Evolutionary conservation across 2,329 filamentous ascomycete species (phyloP), one percentile per base, ranked within the genome.

Genomic region (Xylaria sp.): DNA sequence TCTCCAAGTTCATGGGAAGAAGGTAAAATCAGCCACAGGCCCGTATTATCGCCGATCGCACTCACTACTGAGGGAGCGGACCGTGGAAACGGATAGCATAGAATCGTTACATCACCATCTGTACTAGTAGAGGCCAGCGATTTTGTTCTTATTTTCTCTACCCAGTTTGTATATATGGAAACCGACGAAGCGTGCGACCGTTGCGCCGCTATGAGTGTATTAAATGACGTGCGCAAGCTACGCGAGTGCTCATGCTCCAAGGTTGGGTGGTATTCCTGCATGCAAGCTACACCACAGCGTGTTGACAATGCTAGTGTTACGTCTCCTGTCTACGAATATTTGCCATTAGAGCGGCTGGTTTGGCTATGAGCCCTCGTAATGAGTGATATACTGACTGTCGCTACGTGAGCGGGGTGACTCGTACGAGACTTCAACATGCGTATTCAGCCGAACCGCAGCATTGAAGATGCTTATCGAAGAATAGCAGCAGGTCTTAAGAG

Each of bases 361-460:
- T 20, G 2, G 31, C 52, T 50, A 52, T 20, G 54, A 59, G 59
- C 46, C 18, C 57, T 25, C 10, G 56, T 50, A 28, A 39, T n/a
- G 54, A 7, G 39, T 20, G 15, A n/a, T 8, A 31, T 54, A 54
- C 25, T 31, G 51, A 34, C 28, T n/a, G 34, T 7, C 18, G 15
- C 2, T 54, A 54, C 12, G 25, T 54, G 25, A 8, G 50, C 18
- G 23, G 25, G 13, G 13, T 46, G 44, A 46, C 44, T 46, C 15
- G 15, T 54, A 56, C 23, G 50, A 46, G 28, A 44, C 44, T 54
- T 61, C 31, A 51, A 54, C 63, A 59, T 41, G 34, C 56, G 61
- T 23, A 68, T 68, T 65, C 65, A 70, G 61, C 68, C 68, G 28
- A 55, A 58, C 48, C 44, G 37, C 59, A 37, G 52, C 52, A 34